Conservation (phyloP, 192 early-diverging fungal species). For the Martensiomyces pterosporus region DNA sequence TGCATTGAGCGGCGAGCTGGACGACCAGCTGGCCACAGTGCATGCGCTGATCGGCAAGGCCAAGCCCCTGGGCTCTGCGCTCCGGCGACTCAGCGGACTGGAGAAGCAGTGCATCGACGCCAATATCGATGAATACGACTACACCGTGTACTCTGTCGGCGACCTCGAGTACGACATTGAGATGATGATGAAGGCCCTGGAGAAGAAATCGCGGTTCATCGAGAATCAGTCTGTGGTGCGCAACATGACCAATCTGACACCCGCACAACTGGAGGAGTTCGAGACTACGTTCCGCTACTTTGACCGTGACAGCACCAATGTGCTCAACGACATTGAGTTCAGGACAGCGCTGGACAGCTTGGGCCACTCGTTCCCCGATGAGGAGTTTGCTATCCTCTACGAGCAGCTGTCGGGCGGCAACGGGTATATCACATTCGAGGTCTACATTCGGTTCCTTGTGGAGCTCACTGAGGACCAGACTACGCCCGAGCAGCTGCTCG, state of each 20-base stretch:
- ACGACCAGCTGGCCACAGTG: conserved; percentile 64
- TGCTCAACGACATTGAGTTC: conserved; percentile 74
- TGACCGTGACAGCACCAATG: conserved; percentile 84
- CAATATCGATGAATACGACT: conserved; percentile 90
- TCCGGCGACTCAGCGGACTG: conserved; percentile 57
- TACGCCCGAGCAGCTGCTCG: conserved; percentile 77
- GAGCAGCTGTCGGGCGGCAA: conserved; percentile 56
- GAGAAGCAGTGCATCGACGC: conserved; percentile 73
- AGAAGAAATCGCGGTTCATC: conserved; percentile 82
- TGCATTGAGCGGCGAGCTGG: conserved; percentile 72
- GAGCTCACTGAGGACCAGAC: conserved; percentile 87
- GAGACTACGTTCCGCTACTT: conserved; percentile 87
- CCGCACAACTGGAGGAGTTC: conserved; percentile 89
- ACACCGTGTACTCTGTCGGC: conserved; percentile 86
- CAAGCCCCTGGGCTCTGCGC: conserved; percentile 49
- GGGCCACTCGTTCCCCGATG: conserved; percentile 69
- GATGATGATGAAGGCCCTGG: conserved; percentile 71
- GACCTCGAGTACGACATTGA: conserved; percentile 85
- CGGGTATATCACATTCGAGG: conserved; percentile 76
- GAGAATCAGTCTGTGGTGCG: conserved; percentile 95
- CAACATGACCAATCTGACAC: conserved; percentile 89
- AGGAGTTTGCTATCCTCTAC: conserved; percentile 69
- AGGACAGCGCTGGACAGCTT: conserved; percentile 78
- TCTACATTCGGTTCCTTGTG: conserved; percentile 84
- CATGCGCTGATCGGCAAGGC: conserved; percentile 54